Conservation (phyloP, 441 rosid species). For the Arabidopsis lyrata region DNA sequence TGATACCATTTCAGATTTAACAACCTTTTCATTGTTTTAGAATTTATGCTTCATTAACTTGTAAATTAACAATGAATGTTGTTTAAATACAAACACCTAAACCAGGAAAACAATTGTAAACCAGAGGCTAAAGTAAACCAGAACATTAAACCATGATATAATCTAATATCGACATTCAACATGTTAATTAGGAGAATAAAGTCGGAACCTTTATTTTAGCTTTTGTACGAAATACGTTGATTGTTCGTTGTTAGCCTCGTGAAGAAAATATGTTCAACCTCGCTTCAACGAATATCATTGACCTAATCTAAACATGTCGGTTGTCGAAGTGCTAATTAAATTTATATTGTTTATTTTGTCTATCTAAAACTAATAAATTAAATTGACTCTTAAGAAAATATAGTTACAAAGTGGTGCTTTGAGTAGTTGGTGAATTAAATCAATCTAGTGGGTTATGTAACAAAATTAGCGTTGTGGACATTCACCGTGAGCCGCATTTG, state of each 20-base stretch:
- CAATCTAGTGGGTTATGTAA: background rate
- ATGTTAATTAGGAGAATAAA: constrained; percentile 25
- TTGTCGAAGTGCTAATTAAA: constrained; percentile 3
- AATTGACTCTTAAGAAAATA: no score
- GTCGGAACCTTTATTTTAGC: constrained; percentile 26
- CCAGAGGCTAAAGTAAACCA: no score
- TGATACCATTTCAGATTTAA: no score
- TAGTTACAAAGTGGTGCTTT: constrained; percentile 1
- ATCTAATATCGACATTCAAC: constrained; percentile 23
- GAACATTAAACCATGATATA: no score
- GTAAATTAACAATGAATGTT: no score
- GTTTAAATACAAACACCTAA: no score
- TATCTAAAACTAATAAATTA: background rate
- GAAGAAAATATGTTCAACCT: constrained; percentile 30
- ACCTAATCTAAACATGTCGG: constrained; percentile 29
- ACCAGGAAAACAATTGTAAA: no score
- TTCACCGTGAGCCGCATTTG: constrained; percentile 18
- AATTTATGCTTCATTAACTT: no score
- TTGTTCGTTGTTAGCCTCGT: constrained; percentile 29
- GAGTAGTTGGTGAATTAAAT: background rate
- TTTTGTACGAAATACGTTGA: constrained; percentile 31
- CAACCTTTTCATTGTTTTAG: no score
- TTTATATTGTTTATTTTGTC: background rate
- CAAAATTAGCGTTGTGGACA: background rate
- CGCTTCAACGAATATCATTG: constrained; percentile 31